Evolutionary conservation across 345 rosid species (phyloP).

Genomic region (Melaleuca quinquenervia): DNA sequence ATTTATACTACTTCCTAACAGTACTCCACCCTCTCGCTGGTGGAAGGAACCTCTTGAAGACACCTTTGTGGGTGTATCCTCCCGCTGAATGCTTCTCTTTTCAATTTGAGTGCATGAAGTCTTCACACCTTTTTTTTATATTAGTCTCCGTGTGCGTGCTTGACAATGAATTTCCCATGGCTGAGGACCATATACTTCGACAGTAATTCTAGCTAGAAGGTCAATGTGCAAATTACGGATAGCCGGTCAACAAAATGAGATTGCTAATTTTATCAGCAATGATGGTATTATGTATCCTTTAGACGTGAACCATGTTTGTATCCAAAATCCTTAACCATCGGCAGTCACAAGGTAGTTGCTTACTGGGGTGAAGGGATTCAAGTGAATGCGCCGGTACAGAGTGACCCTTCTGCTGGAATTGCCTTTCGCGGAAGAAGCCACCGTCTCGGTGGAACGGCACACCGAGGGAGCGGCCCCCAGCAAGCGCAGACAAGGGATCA

Average conservation of each 20-base stretch:
- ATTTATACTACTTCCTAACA: conserved; percentile 45
- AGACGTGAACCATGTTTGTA: neutral
- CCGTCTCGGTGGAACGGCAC: conserved; percentile 11
- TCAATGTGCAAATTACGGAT: neutral
- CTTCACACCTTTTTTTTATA: neutral
- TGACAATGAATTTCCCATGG: neutral
- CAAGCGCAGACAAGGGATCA: neutral
- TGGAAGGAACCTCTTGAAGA: conserved; percentile 34
- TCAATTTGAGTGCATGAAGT: neutral
- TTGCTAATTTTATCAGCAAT: neutral
- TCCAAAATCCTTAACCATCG: conserved; percentile 1
- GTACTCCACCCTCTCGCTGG: conserved; percentile 64
- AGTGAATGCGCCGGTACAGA: conserved; percentile 31
- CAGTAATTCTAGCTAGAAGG: neutral
- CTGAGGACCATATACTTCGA: neutral
- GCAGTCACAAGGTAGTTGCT: conserved; percentile 43
- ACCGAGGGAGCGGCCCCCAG: neutral
- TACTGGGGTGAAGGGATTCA: conserved; percentile 40
- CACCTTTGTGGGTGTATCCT: conserved; percentile 73
- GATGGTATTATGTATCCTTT: neutral
- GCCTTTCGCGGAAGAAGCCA: conserved; percentile 42
- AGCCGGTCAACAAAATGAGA: neutral
- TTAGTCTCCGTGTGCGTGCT: neutral
- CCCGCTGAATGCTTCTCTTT: neutral
- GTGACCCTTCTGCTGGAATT: conserved; percentile 29